Conservation (phyloP, 164 flowering plant species). For the Liriodendron chinense region DNA sequence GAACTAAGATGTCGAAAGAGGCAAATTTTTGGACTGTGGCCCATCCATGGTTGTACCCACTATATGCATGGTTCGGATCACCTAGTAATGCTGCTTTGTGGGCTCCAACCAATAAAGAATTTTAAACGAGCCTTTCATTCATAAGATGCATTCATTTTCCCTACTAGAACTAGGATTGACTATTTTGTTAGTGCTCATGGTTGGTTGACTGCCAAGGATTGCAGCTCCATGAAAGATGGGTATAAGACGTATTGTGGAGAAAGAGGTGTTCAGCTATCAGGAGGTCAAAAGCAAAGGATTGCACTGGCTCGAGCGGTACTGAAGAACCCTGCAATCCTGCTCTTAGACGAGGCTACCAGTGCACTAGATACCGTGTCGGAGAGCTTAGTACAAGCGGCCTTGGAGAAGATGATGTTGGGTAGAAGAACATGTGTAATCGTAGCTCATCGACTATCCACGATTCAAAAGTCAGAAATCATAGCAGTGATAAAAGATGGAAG, state of each 20-base stretch:
- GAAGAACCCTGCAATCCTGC: conserved; percentile 43
- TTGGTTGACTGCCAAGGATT: background rate
- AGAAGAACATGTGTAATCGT: conserved; percentile 31
- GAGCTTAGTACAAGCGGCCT: conserved; percentile 44
- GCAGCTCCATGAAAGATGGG: conserved; percentile 31
- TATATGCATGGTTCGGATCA: background rate
- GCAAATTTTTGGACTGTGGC: background rate
- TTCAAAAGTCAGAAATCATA: conserved; percentile 38
- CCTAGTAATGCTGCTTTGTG: background rate
- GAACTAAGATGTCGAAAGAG: too few relatives aligned
- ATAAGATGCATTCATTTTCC: background rate
- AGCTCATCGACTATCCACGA: conserved; percentile 47
- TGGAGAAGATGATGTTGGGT: conserved; percentile 45
- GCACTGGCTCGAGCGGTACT: conserved; percentile 52
- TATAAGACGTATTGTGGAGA: conserved; percentile 54
- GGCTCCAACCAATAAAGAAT: background rate
- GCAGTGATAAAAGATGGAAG: conserved; percentile 43
- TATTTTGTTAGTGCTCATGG: background rate
- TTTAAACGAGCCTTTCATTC: background rate
- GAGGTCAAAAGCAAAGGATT: conserved; percentile 60
- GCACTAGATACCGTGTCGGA: conserved; percentile 50
- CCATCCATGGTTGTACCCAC: background rate
- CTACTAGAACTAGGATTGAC: background rate
- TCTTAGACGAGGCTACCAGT: conserved; percentile 54
- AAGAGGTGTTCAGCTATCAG: conserved; percentile 54